Base-by-base conservation (phyloP, 768 basidiomycete genomes). In the Tylopilus vinaceipallidus region DNA sequence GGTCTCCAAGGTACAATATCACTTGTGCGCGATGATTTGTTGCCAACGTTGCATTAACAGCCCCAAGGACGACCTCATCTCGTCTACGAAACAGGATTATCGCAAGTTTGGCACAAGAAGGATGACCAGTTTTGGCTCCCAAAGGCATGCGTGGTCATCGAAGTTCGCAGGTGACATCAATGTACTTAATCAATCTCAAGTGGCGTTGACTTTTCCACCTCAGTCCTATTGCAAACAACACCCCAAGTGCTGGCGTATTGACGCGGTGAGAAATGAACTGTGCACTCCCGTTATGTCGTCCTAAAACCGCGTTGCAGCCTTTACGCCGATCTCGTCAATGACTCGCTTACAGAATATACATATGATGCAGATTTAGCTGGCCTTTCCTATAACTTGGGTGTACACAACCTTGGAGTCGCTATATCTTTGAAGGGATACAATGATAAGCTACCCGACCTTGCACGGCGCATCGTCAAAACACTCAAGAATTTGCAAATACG, bases 111-210 rank as follows among this genome's bases (percentile, higher is more conserved):
- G 95, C 82, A 94, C 71, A 99, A 99, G 75, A 94, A 94, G 64
- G 97, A 99, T 65, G 95, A 99, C 67, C 80, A 76, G 52, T 99
- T 97, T 74, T 95, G 92, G 88, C 82, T 95, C 10, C 97, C 97
- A 0, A 91, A 90, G 62, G 92, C 93, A 2, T 78, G 82, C 53
- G 78, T 87, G 19, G 71, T 86, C 48, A 76, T 98, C 46, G 82
- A 89, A 56, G 72, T 95, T 38, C 79, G 86, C 58, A 90, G 82
- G 90, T 88, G 63, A 19, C 70, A 33, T 32, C 33, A 27, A 32
- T 36, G 35, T 23, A 24, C 35, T 37, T 20, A 35, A 41, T 22
- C 16, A 38, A 22, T 50, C 14, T 13, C 12, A 23, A 17, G 33
- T 26, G 24, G 42, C 14, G 30, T 5, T 45, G 34, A 53, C 36